Evolutionary conservation across 495 filamentous ascomycete genomes (phyloP).

Genomic region (Ascobolus immersus): DNA sequence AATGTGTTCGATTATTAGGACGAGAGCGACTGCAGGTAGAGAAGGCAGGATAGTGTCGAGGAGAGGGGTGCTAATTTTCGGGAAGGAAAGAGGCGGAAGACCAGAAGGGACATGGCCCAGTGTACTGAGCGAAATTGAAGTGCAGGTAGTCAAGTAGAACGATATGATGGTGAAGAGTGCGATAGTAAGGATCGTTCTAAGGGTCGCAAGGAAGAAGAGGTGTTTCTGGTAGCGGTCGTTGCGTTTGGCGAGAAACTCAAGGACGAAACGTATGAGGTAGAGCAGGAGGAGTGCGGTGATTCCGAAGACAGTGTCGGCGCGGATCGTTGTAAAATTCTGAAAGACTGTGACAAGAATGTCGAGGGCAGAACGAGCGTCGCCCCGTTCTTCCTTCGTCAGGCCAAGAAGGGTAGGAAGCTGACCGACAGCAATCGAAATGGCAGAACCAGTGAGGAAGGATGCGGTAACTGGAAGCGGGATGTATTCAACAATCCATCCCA

Average conservation of each 20-base stretch:
- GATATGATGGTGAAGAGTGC: conserved; percentile 83
- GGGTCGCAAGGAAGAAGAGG: conserved; percentile 79
- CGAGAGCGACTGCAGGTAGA: conserved; percentile 64
- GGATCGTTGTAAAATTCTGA: no score
- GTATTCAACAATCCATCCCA: conserved; percentile 86
- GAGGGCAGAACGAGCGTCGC: no score
- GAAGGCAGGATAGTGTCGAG: conserved; percentile 35
- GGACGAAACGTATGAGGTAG: conserved; percentile 62
- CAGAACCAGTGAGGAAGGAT: conserved; percentile 95
- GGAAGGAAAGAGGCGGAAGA: conserved; percentile 10
- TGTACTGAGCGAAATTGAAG: no score
- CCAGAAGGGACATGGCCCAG: conserved; percentile 55
- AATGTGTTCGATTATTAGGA: conserved; percentile 83
- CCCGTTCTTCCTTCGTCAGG: conserved; percentile 26
- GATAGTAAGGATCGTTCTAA: conserved; percentile 80
- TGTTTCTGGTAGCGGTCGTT: no score
- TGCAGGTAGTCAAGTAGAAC: conserved; percentile 51
- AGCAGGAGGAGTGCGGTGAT: conserved; percentile 59
- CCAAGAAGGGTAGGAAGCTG: conserved; percentile 73
- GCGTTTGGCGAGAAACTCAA: no score
- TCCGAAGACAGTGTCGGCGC: conserved; percentile 78
- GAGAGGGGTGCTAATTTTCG: conserved; percentile 23
- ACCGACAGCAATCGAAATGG: conserved; percentile 70
- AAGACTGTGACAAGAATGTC: no score
- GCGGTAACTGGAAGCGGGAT: conserved; percentile 79